phyloP scores from a whole-genome alignment of 176 grass and related monocot species.

The Elaeis guineensis region DNA sequence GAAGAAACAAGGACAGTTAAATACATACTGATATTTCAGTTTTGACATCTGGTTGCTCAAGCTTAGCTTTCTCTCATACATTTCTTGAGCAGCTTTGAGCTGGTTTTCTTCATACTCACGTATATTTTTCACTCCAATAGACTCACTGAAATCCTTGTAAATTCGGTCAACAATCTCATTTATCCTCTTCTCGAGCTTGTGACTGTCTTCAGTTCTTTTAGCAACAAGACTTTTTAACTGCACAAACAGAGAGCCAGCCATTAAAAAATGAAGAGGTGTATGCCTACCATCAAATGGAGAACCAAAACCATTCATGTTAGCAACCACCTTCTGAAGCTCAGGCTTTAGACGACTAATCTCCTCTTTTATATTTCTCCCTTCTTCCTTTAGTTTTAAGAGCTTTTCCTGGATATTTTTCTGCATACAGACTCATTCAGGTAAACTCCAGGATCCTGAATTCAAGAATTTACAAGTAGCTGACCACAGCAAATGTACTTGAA shows the following conservation, averaged over 20 bases:
- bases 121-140: constrained; percentile 92
- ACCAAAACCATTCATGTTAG: constrained; percentile 1
- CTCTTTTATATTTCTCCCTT: constrained; percentile 62
- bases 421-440: constrained; percentile 2
- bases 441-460: too few species aligned
- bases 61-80: constrained; percentile 74
- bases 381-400: constrained; percentile 55
- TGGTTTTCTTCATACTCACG: constrained; percentile 98
- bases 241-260: constrained; percentile 21
- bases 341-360: constrained; percentile 70
- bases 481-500: too few species aligned
- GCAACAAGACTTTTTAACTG: constrained; percentile 52
- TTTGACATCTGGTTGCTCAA: constrained; percentile 93
- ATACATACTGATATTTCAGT: constrained; percentile 97
- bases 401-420: constrained; percentile 76
- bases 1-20: constrained; percentile 3
- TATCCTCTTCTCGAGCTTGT: constrained; percentile 86
- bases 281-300: constrained; percentile 7
- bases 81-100: constrained; percentile 70
- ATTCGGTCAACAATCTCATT: constrained; percentile 88
- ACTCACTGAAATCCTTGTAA: constrained; percentile 88
- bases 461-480: too few species aligned
- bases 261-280: constrained; percentile 15
- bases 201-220: constrained; percentile 63
- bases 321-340: constrained; percentile 56